Evolutionary conservation across 768 basidiomycete species (phyloP), one percentile per base, ranked within the genome.

Genomic region (Phylloporus sp.): DNA sequence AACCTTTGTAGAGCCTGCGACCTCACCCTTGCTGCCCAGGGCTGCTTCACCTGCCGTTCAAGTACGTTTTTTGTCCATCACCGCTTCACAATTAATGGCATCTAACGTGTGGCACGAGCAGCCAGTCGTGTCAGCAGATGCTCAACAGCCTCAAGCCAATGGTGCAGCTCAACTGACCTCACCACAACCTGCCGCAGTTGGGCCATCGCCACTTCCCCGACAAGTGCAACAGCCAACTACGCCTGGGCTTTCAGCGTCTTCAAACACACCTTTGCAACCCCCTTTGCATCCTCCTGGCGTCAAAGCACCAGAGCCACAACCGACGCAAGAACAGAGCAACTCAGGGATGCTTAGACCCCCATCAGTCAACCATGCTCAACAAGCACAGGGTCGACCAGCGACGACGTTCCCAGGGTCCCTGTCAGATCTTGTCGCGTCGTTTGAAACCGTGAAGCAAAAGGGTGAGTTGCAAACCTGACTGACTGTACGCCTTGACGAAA

Each of bases 371-470:
- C 64, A 76, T 27, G 77, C 77, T 52, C 78, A 76, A 50, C 68
- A 71, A 46, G 59, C 61, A 29, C 66, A 73, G 23, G 70, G 69
- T 49, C 76, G 75, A 31, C 64, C 76, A 18, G 59, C 75, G 43
- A 60, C 74, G 22, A 69, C 81, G 20, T 85, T 86, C 79, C 93
- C 91, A 16, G 90, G 85, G 50, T 91, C 85, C 24, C 67, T 99
- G 65, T 91, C 91, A 11, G 95, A 97, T 65, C 76, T 99, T 47
- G 94, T 97, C 35, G 83, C 88, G 20, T 93, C 91, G 35, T 98
- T 97, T 64, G 95, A 98, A 74, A 88, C 79, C 41, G 93, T 95
- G 39, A 98, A 97, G 73, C 93, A 95, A 76, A 94, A 97, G 69
- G 93, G 95, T 94, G 55, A 44, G 76, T 62, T n/a, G 7, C 41